Evolutionary conservation across 2,329 filamentous ascomycete genomes (phyloP).

Genomic region (Fusarium palustre): DNA sequence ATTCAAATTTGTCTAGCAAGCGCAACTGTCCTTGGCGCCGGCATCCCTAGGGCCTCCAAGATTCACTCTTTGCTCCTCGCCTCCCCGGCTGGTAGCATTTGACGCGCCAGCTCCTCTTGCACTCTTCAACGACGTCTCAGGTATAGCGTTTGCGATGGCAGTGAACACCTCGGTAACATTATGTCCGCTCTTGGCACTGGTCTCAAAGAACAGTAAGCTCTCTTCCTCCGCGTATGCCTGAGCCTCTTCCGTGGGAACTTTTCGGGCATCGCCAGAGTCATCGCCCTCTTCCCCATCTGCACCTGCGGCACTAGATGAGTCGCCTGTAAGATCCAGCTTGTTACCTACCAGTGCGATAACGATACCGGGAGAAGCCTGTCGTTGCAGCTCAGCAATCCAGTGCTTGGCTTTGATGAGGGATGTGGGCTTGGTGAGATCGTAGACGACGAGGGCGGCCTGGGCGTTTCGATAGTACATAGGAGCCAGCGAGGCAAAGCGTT

Average conservation of each 20-base stretch:
- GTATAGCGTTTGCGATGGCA: conserved; percentile 97
- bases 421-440: conserved; percentile 96
- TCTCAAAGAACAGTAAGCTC: conserved; percentile 95
- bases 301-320: conserved; percentile 58
- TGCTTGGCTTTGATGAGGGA: conserved; percentile 97
- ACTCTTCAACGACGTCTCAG: conserved; percentile 94
- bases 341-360: conserved; percentile 98
- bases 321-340: conserved; percentile 88
- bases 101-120: conserved; percentile 78
- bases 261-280: conserved; percentile 79
- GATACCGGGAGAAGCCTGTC: conserved; percentile 94
- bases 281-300: conserved; percentile 68
- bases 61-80: conserved; percentile 83
- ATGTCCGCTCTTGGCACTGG: conserved; percentile 93
- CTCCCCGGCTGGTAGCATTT: conserved; percentile 67
- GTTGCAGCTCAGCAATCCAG: conserved; percentile 97
- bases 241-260: conserved; percentile 90
- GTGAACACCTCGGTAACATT: conserved; percentile 98
- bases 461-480: conserved; percentile 99
- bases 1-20: conserved; percentile 69
- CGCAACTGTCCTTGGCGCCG: conserved; percentile 89
- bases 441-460: conserved; percentile 96
- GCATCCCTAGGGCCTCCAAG: conserved; percentile 78
- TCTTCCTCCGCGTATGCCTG: conserved; percentile 96
- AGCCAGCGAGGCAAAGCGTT: conserved; percentile 94